These are phyloP conservation scores for Lipomyces spencermartinsiae DNA, from an alignment of 805 yeast species.

Conservation along the genomic window DNA sequence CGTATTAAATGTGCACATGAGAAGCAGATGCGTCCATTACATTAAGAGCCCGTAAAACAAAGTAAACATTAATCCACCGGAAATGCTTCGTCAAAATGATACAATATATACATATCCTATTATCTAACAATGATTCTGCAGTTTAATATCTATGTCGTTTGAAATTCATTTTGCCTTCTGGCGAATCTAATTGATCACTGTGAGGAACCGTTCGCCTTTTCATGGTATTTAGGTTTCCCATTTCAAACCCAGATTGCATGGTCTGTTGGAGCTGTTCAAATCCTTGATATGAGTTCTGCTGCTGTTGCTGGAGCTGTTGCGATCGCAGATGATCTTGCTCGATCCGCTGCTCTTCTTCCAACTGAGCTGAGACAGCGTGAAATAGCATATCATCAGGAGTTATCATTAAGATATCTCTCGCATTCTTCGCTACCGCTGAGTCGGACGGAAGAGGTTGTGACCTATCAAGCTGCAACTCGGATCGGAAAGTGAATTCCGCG, in stretches of 20 bases:
- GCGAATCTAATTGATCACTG: neutral
- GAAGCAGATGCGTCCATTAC: neutral
- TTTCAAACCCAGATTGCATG: neutral
- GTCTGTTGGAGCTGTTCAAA: neutral
- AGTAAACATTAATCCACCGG: neutral
- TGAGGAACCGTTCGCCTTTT: neutral
- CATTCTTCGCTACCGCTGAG: constrained; percentile 21
- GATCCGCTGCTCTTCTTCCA: constrained; percentile 33
- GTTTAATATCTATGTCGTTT: constrained; percentile 4
- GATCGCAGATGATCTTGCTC: constrained; percentile 13
- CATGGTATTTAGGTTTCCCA: neutral
- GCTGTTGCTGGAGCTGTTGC: constrained; percentile 15
- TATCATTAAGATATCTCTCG: constrained; percentile 28
- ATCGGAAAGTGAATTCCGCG: constrained; percentile 27
- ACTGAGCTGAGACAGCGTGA: constrained; percentile 35
- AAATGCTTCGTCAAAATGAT: neutral
- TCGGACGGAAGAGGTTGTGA: constrained; percentile 25
- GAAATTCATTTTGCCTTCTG: constrained; percentile 3
- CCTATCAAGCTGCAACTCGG: constrained; percentile 35
- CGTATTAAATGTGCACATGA: neutral
- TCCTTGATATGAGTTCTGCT: constrained; percentile 7
- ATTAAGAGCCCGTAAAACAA: neutral
- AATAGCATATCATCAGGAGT: constrained; percentile 35
- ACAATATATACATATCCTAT: constrained; percentile 1
- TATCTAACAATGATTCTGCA: neutral